Evolutionary conservation across 148 eudicot genomes (phyloP).

Genomic region (Bassia scoparia): DNA sequence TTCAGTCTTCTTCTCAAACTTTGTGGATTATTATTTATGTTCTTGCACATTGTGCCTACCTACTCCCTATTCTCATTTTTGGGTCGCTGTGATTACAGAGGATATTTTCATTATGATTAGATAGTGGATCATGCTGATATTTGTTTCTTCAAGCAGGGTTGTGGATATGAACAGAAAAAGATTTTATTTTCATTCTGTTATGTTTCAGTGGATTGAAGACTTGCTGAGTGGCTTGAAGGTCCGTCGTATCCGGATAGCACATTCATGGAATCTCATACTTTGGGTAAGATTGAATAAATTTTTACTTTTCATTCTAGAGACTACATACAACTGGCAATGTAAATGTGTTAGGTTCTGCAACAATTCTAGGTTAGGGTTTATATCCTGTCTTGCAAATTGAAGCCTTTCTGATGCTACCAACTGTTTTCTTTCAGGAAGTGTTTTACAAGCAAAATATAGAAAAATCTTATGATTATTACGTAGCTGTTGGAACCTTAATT

Average conservation of each 20-base stretch:
- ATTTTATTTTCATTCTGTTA: slow-evolving; percentile 4
- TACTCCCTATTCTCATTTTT: too few species aligned
- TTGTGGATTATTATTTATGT: too few species aligned
- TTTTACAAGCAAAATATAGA: slow-evolving; percentile 49
- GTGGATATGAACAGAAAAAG: too few species aligned
- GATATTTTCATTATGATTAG: not conserved
- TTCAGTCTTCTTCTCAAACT: not conserved
- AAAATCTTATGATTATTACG: slow-evolving; percentile 55
- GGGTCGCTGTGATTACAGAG: too few species aligned
- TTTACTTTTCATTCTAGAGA: not conserved
- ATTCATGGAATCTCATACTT: slow-evolving; percentile 55
- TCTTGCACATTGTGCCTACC: too few species aligned
- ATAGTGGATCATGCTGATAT: not conserved
- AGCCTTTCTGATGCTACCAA: not conserved
- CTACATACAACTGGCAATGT: not conserved
- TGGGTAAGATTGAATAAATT: slow-evolving; percentile 48
- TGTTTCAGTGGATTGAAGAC: slow-evolving; percentile 57
- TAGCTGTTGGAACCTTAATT: slow-evolving; percentile 70
- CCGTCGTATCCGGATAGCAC: slow-evolving; percentile 63
- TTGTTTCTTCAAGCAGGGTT: too few species aligned
- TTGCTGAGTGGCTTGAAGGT: slow-evolving; percentile 67
- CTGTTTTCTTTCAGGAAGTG: slow-evolving; percentile 50
- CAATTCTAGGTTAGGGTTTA: not conserved
- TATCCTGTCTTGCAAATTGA: not conserved
- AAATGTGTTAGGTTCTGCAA: not conserved